Base-by-base conservation (phyloP, 441 rosid genomes). In the Erodium chrysanthum region DNA sequence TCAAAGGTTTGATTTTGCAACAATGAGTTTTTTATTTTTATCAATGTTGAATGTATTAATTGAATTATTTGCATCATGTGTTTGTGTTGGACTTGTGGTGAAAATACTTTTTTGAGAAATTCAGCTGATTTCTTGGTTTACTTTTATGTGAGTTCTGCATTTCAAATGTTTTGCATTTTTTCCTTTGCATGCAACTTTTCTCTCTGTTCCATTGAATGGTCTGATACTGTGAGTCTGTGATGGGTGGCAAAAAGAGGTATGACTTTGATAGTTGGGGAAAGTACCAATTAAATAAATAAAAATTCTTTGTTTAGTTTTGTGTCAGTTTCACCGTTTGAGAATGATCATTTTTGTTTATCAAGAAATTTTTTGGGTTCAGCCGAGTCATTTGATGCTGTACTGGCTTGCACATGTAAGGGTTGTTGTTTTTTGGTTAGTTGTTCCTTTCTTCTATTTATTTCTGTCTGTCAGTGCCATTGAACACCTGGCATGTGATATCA, bases 1-100 rank as follows among this genome's bases (percentile, higher is more conserved):
- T 91, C 86, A 78, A 90, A 86, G 89, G 94, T 84, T 18, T 18
- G 8, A 4, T 35, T 64, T 59, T 58, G 14, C 25, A 60, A 42
- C 60, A 54, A 22, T 20, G 27, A 14, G 5, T 12, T 56, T 2
- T 67, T 48, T 59, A 14, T 11, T 48, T 33, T 50, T 40, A 48
- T 10, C 7, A 46, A 33, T 54, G 23, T 37, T n/a, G n/a, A 3
- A 37, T 10, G 4, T 27, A 52, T 65, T 62, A 17, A 17, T 21
- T 46, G 7, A 7, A 9, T 54, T 54, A 17, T 18, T 5, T 5
- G 22, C 23, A 54, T 18, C 60, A 54, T 54, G 21, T 2, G 7
- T 54, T 54, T 54, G 60, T 54, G 11, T 20, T 17, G 60, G 20
- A 54, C 60, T 54, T 12, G 15, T 11, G 50, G 5, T 44, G 15